Evolutionary conservation across 1,284 basidiomycete species (phyloP), one percentile per base, ranked within the genome.

Genomic region (Boletus mariae): DNA sequence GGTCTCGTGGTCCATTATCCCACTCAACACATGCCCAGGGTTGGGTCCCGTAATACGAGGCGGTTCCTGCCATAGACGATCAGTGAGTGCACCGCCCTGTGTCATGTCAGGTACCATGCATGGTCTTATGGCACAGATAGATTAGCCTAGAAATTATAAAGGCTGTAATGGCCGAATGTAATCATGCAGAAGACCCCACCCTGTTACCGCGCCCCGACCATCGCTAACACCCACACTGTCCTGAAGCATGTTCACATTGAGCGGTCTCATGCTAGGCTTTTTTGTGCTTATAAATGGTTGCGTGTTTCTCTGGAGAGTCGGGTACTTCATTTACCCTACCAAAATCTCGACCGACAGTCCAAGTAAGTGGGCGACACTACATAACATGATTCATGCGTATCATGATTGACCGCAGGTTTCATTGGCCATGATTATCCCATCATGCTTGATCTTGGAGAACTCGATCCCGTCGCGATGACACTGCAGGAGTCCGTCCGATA

Each of bases 401-500:
- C 26, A 20, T 23, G 8, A 47, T 13, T 12, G 8, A 7, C 31
- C 10, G 13, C 25, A 57, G 56, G 50, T 40, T 56, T 46, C 31
- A 25, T 49, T 13, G 49, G 44, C 38, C 44, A 31, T 5, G 54
- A 57, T 31, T 57, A 52, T 20, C 56, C 56, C 8, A 41, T 57
- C 28, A 49, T 44, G 49, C 41, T 57, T 17, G 54, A 56, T 25
- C 13, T 47, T 2, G 49, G 54, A 23, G 35, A 45, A 3, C 54
- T 56, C 13, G 47, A 56, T 11, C 20, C 17, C 7, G 55, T 57
- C 13, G 53, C 53, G 25, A 56, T 57, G 54, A 57, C 56, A 2
- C 34, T 57, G 23, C 50, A 56, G 3, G 54, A 57, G n/a, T 57
- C 56, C n/a, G 44, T 41, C 4, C 54, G 47, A 6, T 57, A 49